Percentiles rank a stretch among this genome's conserved stretches.
These are phyloP conservation scores for Stentor coeruleus DNA, from an alignment of 73 alveolate genomes.

Conservation along the genomic window DNA sequence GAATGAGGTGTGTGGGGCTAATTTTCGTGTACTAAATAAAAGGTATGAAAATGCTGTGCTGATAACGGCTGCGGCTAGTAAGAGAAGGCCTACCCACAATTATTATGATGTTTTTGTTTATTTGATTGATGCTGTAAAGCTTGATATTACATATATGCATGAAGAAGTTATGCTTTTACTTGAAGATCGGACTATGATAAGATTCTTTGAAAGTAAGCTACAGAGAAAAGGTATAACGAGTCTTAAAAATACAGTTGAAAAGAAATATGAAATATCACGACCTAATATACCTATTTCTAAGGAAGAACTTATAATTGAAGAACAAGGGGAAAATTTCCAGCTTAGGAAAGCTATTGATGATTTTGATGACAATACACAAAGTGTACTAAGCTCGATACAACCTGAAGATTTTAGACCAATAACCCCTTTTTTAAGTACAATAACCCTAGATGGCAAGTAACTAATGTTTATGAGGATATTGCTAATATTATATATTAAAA, in stretches of 20 bases:
- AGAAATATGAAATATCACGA: too few relatives aligned
- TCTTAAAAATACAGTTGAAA: too few relatives aligned
- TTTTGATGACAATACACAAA: not conserved
- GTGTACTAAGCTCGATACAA: conserved; percentile 15
- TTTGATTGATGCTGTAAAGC: not conserved
- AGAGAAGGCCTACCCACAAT: not conserved
- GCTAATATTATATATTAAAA: too few relatives aligned
- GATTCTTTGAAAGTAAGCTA: not conserved
- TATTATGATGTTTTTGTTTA: not conserved
- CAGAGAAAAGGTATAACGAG: not conserved
- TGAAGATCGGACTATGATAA: not conserved
- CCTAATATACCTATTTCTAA: too few relatives aligned
- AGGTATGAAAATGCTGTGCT: conserved; percentile 1
- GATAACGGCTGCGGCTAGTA: conserved; percentile 4
- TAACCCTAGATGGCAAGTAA: not conserved
- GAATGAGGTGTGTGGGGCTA: not conserved
- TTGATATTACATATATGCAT: not conserved
- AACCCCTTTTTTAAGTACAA: conserved; percentile 13
- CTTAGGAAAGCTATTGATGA: not conserved
- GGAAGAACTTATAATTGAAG: conserved; percentile 18
- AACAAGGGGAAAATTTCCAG: not conserved
- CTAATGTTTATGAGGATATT: not conserved
- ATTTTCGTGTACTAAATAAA: not conserved
- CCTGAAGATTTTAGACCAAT: not conserved
- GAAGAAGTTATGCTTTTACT: not conserved